Conservation (phyloP, 164 flowering plant species). For the Akebia trifoliata region DNA sequence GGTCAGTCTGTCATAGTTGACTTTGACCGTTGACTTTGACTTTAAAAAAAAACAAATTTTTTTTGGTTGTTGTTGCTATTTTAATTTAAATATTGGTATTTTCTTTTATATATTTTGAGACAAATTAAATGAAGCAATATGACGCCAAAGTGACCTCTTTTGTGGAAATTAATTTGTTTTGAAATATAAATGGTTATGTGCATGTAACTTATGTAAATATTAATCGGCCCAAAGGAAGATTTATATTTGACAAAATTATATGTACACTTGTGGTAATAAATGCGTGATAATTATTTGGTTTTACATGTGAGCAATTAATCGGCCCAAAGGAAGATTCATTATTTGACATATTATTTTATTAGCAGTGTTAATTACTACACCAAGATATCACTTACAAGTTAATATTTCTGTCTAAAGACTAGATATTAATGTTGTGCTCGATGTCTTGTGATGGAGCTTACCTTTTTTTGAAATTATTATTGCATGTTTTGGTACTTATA, state of each 20-base stretch:
- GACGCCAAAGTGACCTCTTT: constrained; percentile 1
- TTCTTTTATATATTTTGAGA: background rate
- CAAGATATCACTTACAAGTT: constrained; percentile 6
- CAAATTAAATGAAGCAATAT: background rate
- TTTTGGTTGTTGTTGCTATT: no score
- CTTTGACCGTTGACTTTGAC: no score
- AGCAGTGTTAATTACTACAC: background rate
- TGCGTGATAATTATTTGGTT: background rate
- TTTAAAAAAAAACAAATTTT: no score
- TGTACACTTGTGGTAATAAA: background rate
- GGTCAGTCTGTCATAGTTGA: no score
- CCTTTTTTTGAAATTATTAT: background rate
- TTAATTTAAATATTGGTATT: no score
- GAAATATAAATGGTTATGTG: background rate
- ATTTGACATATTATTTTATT: background rate
- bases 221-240: background rate
- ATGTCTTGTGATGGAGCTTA: constrained; percentile 1
- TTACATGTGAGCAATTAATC: background rate
- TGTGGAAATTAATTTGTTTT: background rate
- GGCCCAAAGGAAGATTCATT: constrained; percentile 6
- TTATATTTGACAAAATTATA: background rate
- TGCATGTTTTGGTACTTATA: background rate
- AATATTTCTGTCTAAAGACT: constrained; percentile 1
- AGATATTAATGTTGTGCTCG: constrained; percentile 2
- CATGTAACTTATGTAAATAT: background rate